Base-by-base conservation (phyloP, 1,139 yeast species). In the Scheffersomyces segobiensis region DNA sequence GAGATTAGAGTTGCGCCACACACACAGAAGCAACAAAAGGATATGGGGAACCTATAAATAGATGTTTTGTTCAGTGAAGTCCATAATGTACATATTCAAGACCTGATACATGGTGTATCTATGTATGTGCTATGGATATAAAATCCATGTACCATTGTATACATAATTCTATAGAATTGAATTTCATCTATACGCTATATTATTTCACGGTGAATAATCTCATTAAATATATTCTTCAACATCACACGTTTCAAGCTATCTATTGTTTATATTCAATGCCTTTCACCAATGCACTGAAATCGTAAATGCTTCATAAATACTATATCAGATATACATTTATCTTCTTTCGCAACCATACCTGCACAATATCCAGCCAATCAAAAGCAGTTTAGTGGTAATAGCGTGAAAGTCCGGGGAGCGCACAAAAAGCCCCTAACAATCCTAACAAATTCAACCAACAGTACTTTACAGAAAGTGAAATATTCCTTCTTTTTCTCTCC, bases 371-470 rank as follows among this genome's bases (percentile, higher is more conserved):
- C 42, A 32, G 42, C 42, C 42, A 32, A 32, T 32, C 42, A 32
- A 32, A 32, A 32, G 17, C 42, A 32, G 42, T 32, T 32, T 32
- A 32, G 42, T 32, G 42, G 42, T 32, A 32, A 32, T 32, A 32
- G 42, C 42, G 42, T 32, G 42, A 32, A 32, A 32, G 57, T 58
- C 59, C 59, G 62, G 62, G 60, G 60, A 54, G 56, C 51, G 42
- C 17, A 59, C 56, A 55, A 59, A 52, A 52, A 56, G 39, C 17
- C 50, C 49, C 58, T 54, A 52, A n/a, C 52, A 49, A 18, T 26
- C 22, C 46, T 26, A n/a, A 24, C 32, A 24, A 24, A 24, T 24
- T 24, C 18, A 14, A 32, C 52, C 57, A 46, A 46, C 39, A 32
- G 17, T 32, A 32, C 42, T 10, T 10, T 24, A 24, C 32, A 24